Conservation (phyloP, 2,329 filamentous ascomycete genomes). For the Exophiala viscosa region DNA sequence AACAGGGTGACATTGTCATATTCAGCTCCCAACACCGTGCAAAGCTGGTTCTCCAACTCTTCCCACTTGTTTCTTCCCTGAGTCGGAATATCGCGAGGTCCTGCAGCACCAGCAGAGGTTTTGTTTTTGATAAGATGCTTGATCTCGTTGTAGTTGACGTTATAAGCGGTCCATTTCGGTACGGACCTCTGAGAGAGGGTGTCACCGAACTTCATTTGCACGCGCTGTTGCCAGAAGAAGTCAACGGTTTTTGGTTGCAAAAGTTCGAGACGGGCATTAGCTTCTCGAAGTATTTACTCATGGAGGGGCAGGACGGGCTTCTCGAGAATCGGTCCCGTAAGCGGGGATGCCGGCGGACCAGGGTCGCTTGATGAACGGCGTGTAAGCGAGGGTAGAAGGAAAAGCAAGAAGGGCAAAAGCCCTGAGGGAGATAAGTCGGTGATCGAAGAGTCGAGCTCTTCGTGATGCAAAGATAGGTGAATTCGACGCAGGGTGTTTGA, state of each 20-base stretch:
- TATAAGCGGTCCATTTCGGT: constrained; percentile 78
- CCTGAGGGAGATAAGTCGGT: too few relatives aligned
- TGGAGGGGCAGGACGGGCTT: not conserved
- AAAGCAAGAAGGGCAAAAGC: too few relatives aligned
- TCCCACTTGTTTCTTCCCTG: constrained; percentile 56
- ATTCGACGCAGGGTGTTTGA: too few relatives aligned
- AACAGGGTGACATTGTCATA: constrained; percentile 76
- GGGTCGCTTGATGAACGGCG: too few relatives aligned
- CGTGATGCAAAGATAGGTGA: too few relatives aligned
- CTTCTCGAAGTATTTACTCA: not conserved
- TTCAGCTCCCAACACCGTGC: constrained; percentile 65
- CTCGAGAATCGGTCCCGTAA: too few relatives aligned
- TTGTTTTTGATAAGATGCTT: constrained; percentile 80
- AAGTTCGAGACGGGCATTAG: not conserved
- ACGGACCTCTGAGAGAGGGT: constrained; percentile 72
- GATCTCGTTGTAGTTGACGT: constrained; percentile 84
- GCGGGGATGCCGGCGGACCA: too few relatives aligned
- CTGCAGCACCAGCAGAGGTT: constrained; percentile 65
- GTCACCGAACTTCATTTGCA: constrained; percentile 71
- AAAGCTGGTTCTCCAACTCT: constrained; percentile 69
- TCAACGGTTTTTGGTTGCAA: constrained; percentile 36
- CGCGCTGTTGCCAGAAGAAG: not conserved
- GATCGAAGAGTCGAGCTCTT: too few relatives aligned
- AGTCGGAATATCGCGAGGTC: constrained; percentile 70
- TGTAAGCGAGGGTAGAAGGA: too few relatives aligned